Base-by-base conservation (phyloP, 768 basidiomycete species). In the Termitomyces sp. region DNA sequence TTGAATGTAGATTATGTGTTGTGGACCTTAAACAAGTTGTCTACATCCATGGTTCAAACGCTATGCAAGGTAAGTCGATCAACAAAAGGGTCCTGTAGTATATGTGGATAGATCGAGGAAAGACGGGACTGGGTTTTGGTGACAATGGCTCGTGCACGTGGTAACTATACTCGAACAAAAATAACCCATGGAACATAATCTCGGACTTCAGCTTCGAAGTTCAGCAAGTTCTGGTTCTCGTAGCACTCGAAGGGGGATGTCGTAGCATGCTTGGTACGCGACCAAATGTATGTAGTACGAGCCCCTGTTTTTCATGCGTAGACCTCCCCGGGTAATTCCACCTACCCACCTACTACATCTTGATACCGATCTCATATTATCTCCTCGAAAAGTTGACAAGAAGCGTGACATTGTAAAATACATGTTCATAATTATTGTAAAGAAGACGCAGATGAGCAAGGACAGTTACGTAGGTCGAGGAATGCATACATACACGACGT, bases 1-100 rank as follows among this genome's bases (percentile, higher is more conserved):
- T 29, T 42, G 5, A 10, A 12, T 42, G n/a, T 24, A 20, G 49
- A 31, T 8, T 5, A 24, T 26, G 12, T 43, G 18, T 2, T 55
- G 48, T 43, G 1, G 61, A 77, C 80, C 71, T 81, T 81, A 73
- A 83, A 81, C 41, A 83, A 67, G 48, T 75, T 73, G 65, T 81
- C 79, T 46, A 82, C 74, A 61, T 81, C 74, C 80, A 81, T 81
- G 34, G 24, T 59, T 44, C 24, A 29, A 31, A 39, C 26, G 36
- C 4, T 29, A 20, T 8, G 24, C 50, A 39, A 5, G 26, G 37
- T 26, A 52, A 37, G 5, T 9, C 18, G 24, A 39, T 29, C 34
- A 51, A 20, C 26, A 39, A 16, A 39, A 39, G 13, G 24, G 24
- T 12, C 18, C 18, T 39, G 16, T 27, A 18, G 36, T 26, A 26